Conservation (phyloP, 352 stramenopile species). For the Globisporangium abappressorium region DNA sequence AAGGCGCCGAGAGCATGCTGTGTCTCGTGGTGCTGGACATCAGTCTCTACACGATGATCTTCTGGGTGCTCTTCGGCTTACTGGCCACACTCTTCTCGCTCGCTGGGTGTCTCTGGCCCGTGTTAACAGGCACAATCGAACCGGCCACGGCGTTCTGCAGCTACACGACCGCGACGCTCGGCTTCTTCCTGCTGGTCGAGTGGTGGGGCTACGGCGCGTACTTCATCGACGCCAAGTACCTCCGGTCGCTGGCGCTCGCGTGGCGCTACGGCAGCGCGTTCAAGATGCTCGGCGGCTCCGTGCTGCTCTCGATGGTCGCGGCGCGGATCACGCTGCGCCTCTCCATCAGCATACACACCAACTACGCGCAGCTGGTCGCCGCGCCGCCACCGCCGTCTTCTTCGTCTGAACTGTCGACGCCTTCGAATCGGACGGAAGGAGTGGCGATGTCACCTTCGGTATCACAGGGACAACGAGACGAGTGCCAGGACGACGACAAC, state of each 20-base stretch:
- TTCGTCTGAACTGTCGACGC: background rate
- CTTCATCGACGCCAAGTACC: constrained; percentile 39
- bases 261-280: constrained; percentile 44
- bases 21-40: constrained; percentile 64
- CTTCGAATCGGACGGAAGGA: too few relatives aligned
- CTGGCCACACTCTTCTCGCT: constrained; percentile 23
- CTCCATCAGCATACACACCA: constrained; percentile 5
- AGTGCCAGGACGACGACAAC: constrained; percentile 3
- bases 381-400: background rate
- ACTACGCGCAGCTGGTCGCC: constrained; percentile 22
- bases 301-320: constrained; percentile 25
- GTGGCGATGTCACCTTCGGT: too few relatives aligned
- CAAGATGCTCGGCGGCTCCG: constrained; percentile 27
- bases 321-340: constrained; percentile 28
- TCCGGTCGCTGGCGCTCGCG: constrained; percentile 35
- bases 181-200: constrained; percentile 33
- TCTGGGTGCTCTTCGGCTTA: constrained; percentile 37
- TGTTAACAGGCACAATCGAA: background rate
- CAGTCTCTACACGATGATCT: constrained; percentile 39
- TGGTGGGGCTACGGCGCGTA: constrained; percentile 57
- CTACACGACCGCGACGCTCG: constrained; percentile 34
- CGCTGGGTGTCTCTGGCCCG: constrained; percentile 6
- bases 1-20: constrained; percentile 47
- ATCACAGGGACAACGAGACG: background rate
- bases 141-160: constrained; percentile 26